Evolutionary conservation across 768 basidiomycete species (phyloP), one percentile per base, ranked within the genome.

Genomic region (Russula griseocarnosa): DNA sequence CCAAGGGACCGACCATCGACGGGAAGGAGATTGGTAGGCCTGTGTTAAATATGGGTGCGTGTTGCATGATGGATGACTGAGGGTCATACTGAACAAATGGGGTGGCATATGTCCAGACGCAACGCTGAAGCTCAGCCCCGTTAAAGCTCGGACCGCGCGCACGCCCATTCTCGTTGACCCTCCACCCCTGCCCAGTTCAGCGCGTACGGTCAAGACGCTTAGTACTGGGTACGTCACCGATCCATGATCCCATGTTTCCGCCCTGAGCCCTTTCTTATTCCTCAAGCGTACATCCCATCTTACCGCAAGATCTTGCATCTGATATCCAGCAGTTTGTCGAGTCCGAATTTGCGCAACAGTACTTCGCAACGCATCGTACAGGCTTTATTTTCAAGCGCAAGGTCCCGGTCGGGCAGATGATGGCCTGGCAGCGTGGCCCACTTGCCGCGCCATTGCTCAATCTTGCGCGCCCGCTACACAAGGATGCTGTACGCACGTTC

Each of bases 241-340:
- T 10, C 5, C 32, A 18, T 26, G 20, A 24, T 62, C 55, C 56
- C 60, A 32, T 28, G n/a, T 2, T n/a, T 46, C 16, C 7, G 0
- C 11, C 38, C 28, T 49, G 30, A 55, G 13, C 22, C 13, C 13
- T 16, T 52, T 67, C n/a, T 30, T 14, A n/a, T 49, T 65, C 22
- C 20, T 50, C 36, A 66, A 94, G 91, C 53, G 83, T 82, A 50
- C 86, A 89, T 71, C 92, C 88, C 10, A 81, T 86, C 18, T 79
- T 96, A 28, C 94, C 94, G 0, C 79, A 86, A 32, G 90, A 88
- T 62, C 84, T 95, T 46, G 87, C 86, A 2, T 84, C 84, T 32
- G 91, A 94, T 68, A 96, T 96, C 47, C 86, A 90, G 69, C 88
- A 88, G 67, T 95, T 96, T 74, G 86, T 87, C 5, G 85, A 91